Percentiles rank a stretch among this genome's conserved stretches.
phyloP scores from a whole-genome alignment of 192 early-diverging fungal species.

The Entophlyctis luteolus region DNA sequence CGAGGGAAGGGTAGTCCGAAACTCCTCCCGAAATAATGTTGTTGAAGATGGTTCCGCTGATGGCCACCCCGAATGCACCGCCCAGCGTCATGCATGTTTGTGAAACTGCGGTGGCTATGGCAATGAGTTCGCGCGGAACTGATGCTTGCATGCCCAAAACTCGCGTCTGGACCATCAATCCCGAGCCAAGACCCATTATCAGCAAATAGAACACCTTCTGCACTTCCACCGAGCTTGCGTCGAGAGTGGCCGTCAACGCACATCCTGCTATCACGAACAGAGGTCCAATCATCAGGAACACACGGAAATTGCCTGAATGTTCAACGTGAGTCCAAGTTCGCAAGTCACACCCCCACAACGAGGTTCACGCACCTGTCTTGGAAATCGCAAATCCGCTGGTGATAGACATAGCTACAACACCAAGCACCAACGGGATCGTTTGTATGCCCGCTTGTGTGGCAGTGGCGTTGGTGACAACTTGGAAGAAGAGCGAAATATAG shows the following conservation, averaged over 20 bases:
- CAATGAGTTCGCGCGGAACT: slow-evolving; percentile 60
- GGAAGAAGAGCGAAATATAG: slow-evolving; percentile 25
- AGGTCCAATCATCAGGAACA: slow-evolving; percentile 56
- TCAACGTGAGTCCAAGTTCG: slow-evolving; percentile 3
- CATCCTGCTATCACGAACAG: slow-evolving; percentile 51
- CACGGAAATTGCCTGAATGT: slow-evolving; percentile 44
- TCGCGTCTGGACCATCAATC: slow-evolving; percentile 63
- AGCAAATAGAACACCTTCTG: slow-evolving; percentile 57
- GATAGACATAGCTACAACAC: slow-evolving; percentile 16
- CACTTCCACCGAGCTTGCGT: slow-evolving; percentile 39
- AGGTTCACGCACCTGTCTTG: slow-evolving; percentile 49
- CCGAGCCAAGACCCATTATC: slow-evolving; percentile 65
- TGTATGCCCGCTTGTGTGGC: slow-evolving; percentile 26
- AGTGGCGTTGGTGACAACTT: slow-evolving; percentile 25
- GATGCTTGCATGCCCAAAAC: slow-evolving; percentile 65
- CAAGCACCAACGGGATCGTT: slow-evolving; percentile 29
- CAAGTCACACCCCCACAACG: slow-evolving; percentile 62
- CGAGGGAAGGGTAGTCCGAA: neutral
- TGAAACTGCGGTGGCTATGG: slow-evolving; percentile 64
- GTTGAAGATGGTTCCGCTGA: slow-evolving; percentile 66
- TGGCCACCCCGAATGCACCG: slow-evolving; percentile 60
- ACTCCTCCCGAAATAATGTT: slow-evolving; percentile 44
- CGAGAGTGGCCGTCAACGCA: slow-evolving; percentile 57
- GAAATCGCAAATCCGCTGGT: neutral
- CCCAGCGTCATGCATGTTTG: slow-evolving; percentile 65